Percentiles rank a stretch among this genome's conserved stretches.
phyloP scores from a whole-genome alignment of 768 basidiomycete species.

The Hortiboletus campestris region DNA sequence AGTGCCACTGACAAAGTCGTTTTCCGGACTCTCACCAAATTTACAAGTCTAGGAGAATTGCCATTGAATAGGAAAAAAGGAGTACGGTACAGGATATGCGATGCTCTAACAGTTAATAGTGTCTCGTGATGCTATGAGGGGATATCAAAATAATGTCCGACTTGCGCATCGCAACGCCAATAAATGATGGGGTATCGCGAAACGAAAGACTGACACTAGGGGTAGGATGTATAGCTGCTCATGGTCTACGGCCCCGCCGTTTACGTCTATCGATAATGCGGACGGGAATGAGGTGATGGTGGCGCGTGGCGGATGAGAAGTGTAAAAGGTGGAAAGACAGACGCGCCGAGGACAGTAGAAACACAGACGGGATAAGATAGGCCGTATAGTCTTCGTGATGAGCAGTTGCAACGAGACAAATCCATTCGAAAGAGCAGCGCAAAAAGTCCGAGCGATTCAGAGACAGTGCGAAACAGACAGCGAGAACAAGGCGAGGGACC shows the following conservation, averaged over 20 bases:
- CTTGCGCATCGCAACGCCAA: constrained; percentile 46
- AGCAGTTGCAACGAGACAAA: constrained; percentile 56
- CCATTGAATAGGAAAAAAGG: constrained; percentile 28
- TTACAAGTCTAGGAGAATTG: constrained; percentile 14
- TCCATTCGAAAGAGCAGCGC: constrained; percentile 65
- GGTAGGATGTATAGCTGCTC: constrained; percentile 43
- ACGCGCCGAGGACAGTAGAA: constrained; percentile 35
- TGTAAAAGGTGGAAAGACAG: constrained; percentile 14
- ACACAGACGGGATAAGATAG: constrained; percentile 42
- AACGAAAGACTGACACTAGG: constrained; percentile 46
- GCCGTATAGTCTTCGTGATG: constrained; percentile 44
- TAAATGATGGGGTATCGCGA: constrained; percentile 50
- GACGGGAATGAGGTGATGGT: constrained; percentile 28
- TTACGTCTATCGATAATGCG: constrained; percentile 43
- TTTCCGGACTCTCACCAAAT: not conserved
- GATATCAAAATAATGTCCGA: constrained; percentile 45
- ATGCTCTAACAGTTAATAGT: constrained; percentile 63
- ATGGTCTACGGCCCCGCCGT: constrained; percentile 42
- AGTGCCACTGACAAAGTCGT: constrained; percentile 8
- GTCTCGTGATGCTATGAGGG: constrained; percentile 53
- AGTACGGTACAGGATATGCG: constrained; percentile 51
- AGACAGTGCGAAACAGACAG: constrained; percentile 31
- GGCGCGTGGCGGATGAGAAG: constrained; percentile 20
- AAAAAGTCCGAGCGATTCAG: constrained; percentile 40
- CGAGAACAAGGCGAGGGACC: constrained; percentile 17